Evolutionary conservation across 306 rosid species (phyloP).

Genomic region (Amphicarpaea edgeworthii): DNA sequence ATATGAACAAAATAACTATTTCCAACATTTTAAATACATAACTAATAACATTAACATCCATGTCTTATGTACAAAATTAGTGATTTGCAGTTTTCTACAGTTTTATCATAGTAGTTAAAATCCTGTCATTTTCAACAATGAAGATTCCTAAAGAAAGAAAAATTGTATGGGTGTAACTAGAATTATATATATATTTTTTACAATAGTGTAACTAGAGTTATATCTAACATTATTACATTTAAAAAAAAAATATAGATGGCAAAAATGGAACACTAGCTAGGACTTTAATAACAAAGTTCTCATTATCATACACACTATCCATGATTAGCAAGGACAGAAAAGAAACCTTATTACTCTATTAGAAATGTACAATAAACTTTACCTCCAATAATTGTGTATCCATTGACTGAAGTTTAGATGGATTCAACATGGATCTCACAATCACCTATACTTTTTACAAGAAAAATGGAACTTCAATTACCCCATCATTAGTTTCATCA

Average conservation of each 20-base stretch:
- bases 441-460: background rate
- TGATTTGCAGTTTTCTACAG: background rate
- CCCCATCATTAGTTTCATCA: constrained; percentile 84
- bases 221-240: background rate
- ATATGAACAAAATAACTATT: constrained; percentile 26
- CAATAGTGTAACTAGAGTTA: background rate
- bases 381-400: background rate
- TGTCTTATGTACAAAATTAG: background rate
- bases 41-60: background rate
- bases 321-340: background rate
- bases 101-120: constrained; percentile 3
- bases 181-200: too few relatives aligned
- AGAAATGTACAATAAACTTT: constrained; percentile 11
- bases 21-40: background rate
- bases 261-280: background rate
- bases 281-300: background rate
- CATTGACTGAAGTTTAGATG: constrained; percentile 16
- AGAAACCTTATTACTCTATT: background rate
- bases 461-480: constrained; percentile 45
- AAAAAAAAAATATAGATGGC: background rate
- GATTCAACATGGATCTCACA: constrained; percentile 49
- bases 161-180: too few relatives aligned
- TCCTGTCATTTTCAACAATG: background rate
- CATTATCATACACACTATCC: background rate
- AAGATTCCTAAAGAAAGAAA: constrained; percentile 1